Conservation (phyloP, 2,329 filamentous ascomycete genomes). For the Pseudogymnoascus destructans region DNA sequence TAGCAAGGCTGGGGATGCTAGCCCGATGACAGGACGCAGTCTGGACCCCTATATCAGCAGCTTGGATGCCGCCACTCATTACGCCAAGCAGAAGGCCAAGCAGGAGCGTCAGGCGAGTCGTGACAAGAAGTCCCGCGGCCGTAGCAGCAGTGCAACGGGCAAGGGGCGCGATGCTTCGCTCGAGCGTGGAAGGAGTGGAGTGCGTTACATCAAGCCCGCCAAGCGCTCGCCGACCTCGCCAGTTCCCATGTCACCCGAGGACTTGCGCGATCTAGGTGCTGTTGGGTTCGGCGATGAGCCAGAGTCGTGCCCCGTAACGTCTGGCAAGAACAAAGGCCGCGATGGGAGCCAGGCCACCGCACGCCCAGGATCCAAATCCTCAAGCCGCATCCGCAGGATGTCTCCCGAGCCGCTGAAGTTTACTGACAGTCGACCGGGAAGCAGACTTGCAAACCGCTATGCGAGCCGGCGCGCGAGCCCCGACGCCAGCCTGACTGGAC, state of each 20-base stretch:
- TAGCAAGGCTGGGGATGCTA: conserved; percentile 29
- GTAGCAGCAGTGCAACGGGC: conserved; percentile 36
- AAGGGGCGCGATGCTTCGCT: conserved; percentile 49
- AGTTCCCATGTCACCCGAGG: conserved; percentile 86
- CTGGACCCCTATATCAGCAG: conserved; percentile 80
- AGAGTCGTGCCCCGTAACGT: conserved; percentile 20
- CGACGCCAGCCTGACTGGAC: conserved; percentile 22
- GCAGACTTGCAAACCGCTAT: conserved; percentile 28
- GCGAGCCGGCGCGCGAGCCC: conserved; percentile 29
- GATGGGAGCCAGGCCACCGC: conserved; percentile 22
- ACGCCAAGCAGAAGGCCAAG: conserved; percentile 38
- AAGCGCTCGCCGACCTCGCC: conserved; percentile 88
- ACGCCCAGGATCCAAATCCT: conserved; percentile 26
- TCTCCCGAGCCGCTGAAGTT: conserved; percentile 20
- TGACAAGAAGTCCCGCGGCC: conserved; percentile 29
- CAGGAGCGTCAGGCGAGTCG: conserved; percentile 34
- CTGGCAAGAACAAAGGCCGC: conserved; percentile 15
- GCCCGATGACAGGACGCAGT: conserved; percentile 48
- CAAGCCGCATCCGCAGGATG: conserved; percentile 23
- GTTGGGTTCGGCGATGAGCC: conserved; percentile 24
- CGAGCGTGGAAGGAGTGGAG: conserved; percentile 53
- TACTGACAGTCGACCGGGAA: conserved; percentile 17
- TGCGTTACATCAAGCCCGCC: conserved; percentile 57
- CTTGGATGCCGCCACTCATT: conserved; percentile 61
- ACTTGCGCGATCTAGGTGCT: conserved; percentile 49